Evolutionary conservation across 2,329 filamentous ascomycete species (phyloP).

Genomic region (Fusarium falciforme): DNA sequence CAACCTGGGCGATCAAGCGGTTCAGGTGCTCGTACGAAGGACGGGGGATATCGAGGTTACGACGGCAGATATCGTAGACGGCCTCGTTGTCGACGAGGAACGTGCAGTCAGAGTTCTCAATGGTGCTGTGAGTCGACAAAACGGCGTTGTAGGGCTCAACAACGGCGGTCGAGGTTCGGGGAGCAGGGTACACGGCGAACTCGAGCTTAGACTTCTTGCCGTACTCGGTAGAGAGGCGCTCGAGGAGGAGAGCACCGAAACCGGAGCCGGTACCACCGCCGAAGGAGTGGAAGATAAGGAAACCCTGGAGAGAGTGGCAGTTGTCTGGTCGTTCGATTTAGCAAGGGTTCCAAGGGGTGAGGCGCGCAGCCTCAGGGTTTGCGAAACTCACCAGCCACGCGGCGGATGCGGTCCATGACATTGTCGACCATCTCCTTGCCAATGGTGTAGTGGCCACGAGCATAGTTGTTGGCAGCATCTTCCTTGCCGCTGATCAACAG

Average conservation of each 20-base stretch:
- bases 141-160: constrained; percentile 82
- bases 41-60: constrained; percentile 76
- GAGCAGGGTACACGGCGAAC: constrained; percentile 78
- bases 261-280: constrained; percentile 79
- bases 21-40: constrained; percentile 79
- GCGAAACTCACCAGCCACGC: constrained; percentile 69
- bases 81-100: constrained; percentile 82
- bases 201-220: constrained; percentile 84
- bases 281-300: constrained; percentile 81
- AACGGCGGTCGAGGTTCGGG: constrained; percentile 75
- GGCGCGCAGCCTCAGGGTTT: neutral
- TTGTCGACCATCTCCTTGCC: constrained; percentile 81
- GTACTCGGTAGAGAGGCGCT: constrained; percentile 79
- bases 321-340: constrained; percentile 64
- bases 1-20: constrained; percentile 78
- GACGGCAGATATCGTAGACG: constrained; percentile 80
- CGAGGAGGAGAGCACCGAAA: constrained; percentile 77
- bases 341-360: constrained; percentile 5
- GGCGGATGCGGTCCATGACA: constrained; percentile 77
- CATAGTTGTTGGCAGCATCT: constrained; percentile 83
- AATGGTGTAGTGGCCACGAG: constrained; percentile 80
- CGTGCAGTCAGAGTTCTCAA: constrained; percentile 83
- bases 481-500: constrained; percentile 79
- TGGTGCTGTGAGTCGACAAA: constrained; percentile 79
- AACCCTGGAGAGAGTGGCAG: constrained; percentile 78